Conservation (phyloP, 306 rosid genomes). For the Macrotyloma uniflorum region DNA sequence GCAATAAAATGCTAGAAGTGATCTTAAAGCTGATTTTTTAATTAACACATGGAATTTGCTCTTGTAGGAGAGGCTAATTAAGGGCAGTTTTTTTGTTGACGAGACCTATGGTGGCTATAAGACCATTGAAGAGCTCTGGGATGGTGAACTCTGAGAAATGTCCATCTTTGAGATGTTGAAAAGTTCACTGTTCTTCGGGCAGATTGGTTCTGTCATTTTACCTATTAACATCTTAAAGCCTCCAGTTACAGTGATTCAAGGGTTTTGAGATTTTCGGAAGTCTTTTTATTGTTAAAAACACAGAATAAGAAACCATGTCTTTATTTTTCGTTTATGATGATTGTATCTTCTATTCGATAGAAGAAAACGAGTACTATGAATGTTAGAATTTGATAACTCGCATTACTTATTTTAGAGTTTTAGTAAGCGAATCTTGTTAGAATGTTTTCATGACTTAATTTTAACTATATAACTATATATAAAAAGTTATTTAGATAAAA, state of each 20-base stretch:
- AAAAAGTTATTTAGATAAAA: too few relatives aligned
- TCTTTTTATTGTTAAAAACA: neutral
- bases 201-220: neutral
- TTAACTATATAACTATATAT: too few relatives aligned
- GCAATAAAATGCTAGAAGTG: neutral
- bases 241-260: neutral
- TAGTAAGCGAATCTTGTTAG: too few relatives aligned
- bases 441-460: too few relatives aligned
- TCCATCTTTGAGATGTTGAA: constrained; percentile 6
- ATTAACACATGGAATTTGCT: constrained; percentile 16
- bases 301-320: neutral
- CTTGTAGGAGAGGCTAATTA: constrained; percentile 59
- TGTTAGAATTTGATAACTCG: too few relatives aligned
- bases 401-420: too few relatives aligned
- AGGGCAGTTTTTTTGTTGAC: constrained; percentile 38
- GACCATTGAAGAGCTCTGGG: constrained; percentile 69
- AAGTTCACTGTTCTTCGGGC: neutral
- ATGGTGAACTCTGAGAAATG: constrained; percentile 56
- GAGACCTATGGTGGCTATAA: constrained; percentile 49
- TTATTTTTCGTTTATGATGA: neutral
- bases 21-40: neutral
- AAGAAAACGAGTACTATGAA: too few relatives aligned
- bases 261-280: neutral
- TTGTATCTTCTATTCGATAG: neutral
- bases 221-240: neutral